Conservation (phyloP, 148 eudicot species). For the Heliamphora exappendiculata region DNA sequence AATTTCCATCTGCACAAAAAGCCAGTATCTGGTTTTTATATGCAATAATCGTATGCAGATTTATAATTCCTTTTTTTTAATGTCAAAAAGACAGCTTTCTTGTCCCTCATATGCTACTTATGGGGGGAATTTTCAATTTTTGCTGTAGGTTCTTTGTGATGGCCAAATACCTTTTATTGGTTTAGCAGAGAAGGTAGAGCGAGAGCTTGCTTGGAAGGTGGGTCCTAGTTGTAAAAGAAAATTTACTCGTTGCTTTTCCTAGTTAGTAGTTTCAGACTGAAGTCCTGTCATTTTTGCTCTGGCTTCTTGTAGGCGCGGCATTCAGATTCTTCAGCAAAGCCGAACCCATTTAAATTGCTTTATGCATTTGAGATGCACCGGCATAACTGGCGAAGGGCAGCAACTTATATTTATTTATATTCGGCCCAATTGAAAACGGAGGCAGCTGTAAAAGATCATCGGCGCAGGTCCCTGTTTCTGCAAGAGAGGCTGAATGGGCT, state of each 20-base stretch:
- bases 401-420: slow-evolving; percentile 72
- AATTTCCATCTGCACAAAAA: neutral
- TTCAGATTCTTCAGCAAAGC: slow-evolving; percentile 64
- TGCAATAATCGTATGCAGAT: neutral
- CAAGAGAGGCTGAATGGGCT: slow-evolving; percentile 91
- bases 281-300: neutral
- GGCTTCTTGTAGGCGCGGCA: slow-evolving; percentile 63
- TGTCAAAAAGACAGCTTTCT: neutral
- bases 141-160: slow-evolving; percentile 74
- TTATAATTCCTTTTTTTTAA: neutral
- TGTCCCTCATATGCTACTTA: neutral
- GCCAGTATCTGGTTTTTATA: neutral
- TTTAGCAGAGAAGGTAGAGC: slow-evolving; percentile 78
- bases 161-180: slow-evolving; percentile 85
- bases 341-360: slow-evolving; percentile 75
- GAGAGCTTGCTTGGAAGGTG: slow-evolving; percentile 93
- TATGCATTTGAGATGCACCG: slow-evolving; percentile 94
- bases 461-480: slow-evolving; percentile 46
- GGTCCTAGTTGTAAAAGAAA: slow-evolving; percentile 4
- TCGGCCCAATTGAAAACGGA: slow-evolving; percentile 56
- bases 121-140: neutral
- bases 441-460: slow-evolving; percentile 43
- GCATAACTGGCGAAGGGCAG: slow-evolving; percentile 95
- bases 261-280: neutral
- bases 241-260: neutral